phyloP scores from a whole-genome alignment of 116 monocot species.

The Thalassia testudinum region DNA sequence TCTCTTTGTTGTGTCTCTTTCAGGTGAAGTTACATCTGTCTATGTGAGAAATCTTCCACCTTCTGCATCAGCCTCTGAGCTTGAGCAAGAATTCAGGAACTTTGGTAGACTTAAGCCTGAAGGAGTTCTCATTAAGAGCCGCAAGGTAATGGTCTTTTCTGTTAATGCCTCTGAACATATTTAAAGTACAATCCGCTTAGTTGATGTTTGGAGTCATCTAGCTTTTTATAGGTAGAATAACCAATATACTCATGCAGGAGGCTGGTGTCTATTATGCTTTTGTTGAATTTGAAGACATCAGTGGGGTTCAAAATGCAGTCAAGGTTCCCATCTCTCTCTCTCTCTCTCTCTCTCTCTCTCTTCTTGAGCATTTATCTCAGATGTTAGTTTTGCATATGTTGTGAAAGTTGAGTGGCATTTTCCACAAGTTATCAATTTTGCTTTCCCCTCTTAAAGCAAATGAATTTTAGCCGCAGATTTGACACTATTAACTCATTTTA shows the following conservation, averaged over 20 bases:
- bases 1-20: background rate
- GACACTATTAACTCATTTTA: background rate
- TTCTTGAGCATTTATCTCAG: background rate
- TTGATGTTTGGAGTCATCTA: background rate
- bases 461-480: background rate
- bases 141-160: constrained; percentile 39
- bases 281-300: constrained; percentile 78
- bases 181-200: background rate
- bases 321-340: constrained; percentile 31
- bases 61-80: constrained; percentile 42
- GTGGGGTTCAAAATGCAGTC: constrained; percentile 71
- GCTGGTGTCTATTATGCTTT: constrained; percentile 82
- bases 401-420: background rate
- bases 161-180: background rate
- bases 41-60: constrained; percentile 88
- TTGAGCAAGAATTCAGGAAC: constrained; percentile 76
- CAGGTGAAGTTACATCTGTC: constrained; percentile 77
- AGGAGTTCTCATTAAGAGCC: constrained; percentile 86
- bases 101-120: constrained; percentile 76
- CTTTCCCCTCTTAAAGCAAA: too few species aligned
- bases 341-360: background rate
- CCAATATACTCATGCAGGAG: constrained; percentile 24
- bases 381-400: background rate
- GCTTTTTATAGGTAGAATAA: background rate
- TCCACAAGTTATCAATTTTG: background rate